Percentiles rank a stretch among this genome's conserved stretches.
These are phyloP conservation scores for Phytophthora litchii DNA, from an alignment of 352 stramenopile genomes.

Conservation along the genomic window DNA sequence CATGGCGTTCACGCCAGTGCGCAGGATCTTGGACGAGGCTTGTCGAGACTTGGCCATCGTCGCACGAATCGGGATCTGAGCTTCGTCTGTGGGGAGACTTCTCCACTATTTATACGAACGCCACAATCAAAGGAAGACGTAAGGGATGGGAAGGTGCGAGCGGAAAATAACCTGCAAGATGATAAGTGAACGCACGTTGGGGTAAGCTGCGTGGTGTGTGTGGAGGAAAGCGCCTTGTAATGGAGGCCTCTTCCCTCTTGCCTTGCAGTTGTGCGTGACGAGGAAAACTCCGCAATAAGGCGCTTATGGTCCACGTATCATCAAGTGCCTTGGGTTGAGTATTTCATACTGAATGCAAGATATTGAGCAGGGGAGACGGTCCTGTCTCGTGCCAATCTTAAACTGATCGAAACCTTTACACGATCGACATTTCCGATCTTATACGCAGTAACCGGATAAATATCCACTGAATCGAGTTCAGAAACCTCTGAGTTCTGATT, in stretches of 20 bases:
- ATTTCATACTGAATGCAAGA: conserved; percentile 27
- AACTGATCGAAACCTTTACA: conserved; percentile 25
- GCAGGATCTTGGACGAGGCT: conserved; percentile 32
- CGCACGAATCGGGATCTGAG: conserved; percentile 20
- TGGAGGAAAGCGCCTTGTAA: conserved; percentile 5
- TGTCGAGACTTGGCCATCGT: conserved; percentile 38
- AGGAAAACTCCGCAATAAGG: conserved; percentile 41
- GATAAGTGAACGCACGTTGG: conserved; percentile 9
- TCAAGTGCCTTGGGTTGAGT: conserved; percentile 13
- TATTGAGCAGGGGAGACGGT: conserved; percentile 7
- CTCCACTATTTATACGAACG: conserved; percentile 31
- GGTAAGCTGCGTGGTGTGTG: background rate
- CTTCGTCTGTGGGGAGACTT: background rate
- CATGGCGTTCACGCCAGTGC: conserved; percentile 36
- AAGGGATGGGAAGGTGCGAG: conserved; percentile 16
- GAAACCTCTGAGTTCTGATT: background rate
- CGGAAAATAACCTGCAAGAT: conserved; percentile 22
- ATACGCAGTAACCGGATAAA: background rate
- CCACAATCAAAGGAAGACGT: conserved; percentile 18
- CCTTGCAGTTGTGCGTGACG: conserved; percentile 26
- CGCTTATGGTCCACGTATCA: conserved; percentile 22
- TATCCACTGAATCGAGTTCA: background rate
- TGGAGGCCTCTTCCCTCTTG: conserved; percentile 9
- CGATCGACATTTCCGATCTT: background rate
- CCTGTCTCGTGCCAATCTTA: conserved; percentile 14